These are phyloP conservation scores for Liquidambar formosana DNA, from an alignment of 164 flowering plant species.

Conservation along the genomic window DNA sequence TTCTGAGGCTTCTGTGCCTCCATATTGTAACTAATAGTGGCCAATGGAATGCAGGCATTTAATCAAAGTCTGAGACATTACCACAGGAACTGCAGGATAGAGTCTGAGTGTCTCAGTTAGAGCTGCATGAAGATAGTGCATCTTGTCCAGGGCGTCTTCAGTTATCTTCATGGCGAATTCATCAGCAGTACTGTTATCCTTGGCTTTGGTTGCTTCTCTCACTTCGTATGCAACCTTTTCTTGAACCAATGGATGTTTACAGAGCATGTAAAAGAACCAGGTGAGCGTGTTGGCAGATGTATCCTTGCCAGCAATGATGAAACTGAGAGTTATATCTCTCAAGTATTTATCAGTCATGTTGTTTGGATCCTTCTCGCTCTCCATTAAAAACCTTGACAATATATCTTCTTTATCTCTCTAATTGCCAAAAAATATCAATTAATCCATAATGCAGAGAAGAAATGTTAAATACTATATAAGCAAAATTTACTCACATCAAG, in stretches of 20 bases:
- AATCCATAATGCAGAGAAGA: not conserved
- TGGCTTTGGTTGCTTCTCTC: constrained; percentile 18
- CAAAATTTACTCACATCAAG: constrained; percentile 22
- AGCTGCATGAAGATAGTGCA: constrained; percentile 33
- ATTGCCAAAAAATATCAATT: not conserved
- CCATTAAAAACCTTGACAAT: constrained; percentile 52
- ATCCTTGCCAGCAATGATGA: no score
- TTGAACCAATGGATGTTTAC: constrained; percentile 54
- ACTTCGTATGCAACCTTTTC: constrained; percentile 46
- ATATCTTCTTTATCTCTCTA: constrained; percentile 43
- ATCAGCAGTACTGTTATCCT: not conserved
- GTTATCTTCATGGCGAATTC: constrained; percentile 11
- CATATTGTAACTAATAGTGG: no score
- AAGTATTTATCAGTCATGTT: constrained; percentile 40
- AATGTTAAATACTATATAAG: not conserved
- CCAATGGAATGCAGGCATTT: not conserved
- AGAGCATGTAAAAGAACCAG: no score
- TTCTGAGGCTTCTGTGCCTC: no score
- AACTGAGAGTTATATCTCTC: constrained; percentile 52
- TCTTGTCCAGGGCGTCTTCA: no score
- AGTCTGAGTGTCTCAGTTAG: constrained; percentile 25
- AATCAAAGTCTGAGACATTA: not conserved
- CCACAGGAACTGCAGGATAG: no score
- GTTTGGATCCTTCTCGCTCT: constrained; percentile 41
- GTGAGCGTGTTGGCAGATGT: no score